Conservation (phyloP, 495 filamentous ascomycete species). For the Penicillium diatomitis region DNA sequence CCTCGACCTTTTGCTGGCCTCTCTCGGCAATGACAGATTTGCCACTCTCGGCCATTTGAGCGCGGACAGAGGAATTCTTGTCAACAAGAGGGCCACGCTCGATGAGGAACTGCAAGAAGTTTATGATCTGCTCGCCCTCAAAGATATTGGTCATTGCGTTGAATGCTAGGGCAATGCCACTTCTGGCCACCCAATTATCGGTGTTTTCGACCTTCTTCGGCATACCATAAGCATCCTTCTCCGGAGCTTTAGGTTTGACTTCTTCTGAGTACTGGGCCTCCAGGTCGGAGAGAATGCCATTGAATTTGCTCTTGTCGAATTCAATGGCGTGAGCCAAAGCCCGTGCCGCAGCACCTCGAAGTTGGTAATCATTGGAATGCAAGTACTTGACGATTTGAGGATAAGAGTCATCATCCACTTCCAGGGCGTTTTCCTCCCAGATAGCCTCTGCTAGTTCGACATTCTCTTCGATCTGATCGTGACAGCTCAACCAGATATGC, state of each 20-base stretch:
- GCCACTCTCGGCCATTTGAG: constrained; percentile 90
- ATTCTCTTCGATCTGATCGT: constrained; percentile 87
- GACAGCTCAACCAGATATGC: constrained; percentile 86
- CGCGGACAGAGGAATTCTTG: constrained; percentile 61
- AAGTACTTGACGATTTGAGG: constrained; percentile 67
- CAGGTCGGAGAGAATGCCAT: constrained; percentile 50
- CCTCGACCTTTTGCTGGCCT: constrained; percentile 72
- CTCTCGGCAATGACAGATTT: constrained; percentile 69
- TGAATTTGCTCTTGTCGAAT: constrained; percentile 46
- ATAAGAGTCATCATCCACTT: constrained; percentile 56
- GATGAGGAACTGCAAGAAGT: constrained; percentile 77
- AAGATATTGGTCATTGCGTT: constrained; percentile 65
- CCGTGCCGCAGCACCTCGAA: constrained; percentile 74
- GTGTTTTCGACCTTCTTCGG: constrained; percentile 69
- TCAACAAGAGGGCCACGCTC: constrained; percentile 77
- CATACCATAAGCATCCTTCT: constrained; percentile 90
- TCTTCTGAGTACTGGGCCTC: constrained; percentile 62
- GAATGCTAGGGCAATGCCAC: constrained; percentile 81
- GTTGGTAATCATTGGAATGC: constrained; percentile 63
- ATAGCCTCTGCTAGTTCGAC: constrained; percentile 72
- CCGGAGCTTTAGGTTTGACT: constrained; percentile 68
- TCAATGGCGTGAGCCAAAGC: constrained; percentile 66
- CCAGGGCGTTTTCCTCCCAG: constrained; percentile 87
- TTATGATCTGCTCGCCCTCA: constrained; percentile 55
- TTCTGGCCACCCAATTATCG: constrained; percentile 84